Percentiles rank a stretch among this genome's conserved stretches.
Conservation (phyloP, 140 eudicot species). For the Bidens hawaiensis region DNA sequence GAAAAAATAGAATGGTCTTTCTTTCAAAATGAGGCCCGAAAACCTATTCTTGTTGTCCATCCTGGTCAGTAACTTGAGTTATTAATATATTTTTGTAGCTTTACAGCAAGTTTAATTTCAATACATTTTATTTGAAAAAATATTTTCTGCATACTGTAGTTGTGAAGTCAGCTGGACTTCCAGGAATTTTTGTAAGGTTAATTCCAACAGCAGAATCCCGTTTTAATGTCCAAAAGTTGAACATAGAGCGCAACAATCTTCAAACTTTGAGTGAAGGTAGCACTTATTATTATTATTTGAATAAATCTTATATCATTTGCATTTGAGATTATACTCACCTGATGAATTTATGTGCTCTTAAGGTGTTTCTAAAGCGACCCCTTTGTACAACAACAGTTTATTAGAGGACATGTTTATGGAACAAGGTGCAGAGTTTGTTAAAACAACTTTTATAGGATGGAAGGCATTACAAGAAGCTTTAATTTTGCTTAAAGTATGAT, state of each 20-base stretch:
- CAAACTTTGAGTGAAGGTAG: slow-evolving; percentile 63
- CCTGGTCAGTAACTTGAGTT: slow-evolving; percentile 49
- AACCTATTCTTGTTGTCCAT: slow-evolving; percentile 73
- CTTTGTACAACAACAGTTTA: slow-evolving; percentile 72
- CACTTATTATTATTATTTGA: not conserved
- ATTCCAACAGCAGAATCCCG: slow-evolving; percentile 78
- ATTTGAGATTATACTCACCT: slow-evolving; percentile 4
- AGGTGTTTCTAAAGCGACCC: slow-evolving; percentile 63
- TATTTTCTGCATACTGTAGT: slow-evolving; percentile 33
- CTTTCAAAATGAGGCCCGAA: slow-evolving; percentile 90
- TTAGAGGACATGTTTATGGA: slow-evolving; percentile 90
- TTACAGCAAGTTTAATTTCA: not conserved
- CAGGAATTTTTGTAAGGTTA: slow-evolving; percentile 49
- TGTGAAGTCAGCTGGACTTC: slow-evolving; percentile 36
- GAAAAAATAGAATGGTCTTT: slow-evolving; percentile 65
- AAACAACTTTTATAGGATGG: slow-evolving; percentile 55
- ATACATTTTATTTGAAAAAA: not conserved
- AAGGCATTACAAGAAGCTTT: slow-evolving; percentile 74
- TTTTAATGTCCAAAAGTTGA: slow-evolving; percentile 58
- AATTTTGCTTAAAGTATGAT: slow-evolving; percentile 68
- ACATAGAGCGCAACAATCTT: slow-evolving; percentile 59
- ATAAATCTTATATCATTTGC: not conserved
- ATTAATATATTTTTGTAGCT: not conserved
- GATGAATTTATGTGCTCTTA: slow-evolving; percentile 14
- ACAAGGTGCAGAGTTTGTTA: slow-evolving; percentile 59